Evolutionary conservation across 1,139 yeast species (phyloP), one percentile per base, ranked within the genome.

Genomic region (Geotrichum europaeum): DNA sequence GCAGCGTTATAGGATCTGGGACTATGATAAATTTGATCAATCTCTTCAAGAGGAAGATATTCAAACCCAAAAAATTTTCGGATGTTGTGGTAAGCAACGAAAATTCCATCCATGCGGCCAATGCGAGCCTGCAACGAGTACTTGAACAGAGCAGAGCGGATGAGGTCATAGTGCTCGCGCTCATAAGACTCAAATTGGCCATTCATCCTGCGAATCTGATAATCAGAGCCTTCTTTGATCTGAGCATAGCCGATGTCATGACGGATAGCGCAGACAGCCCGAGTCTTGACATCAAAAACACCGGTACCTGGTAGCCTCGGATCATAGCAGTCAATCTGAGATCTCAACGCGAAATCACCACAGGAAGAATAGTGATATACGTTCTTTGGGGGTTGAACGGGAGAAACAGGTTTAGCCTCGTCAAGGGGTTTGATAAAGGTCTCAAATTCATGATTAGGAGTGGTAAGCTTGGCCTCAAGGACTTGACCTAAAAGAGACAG

Each of bases 101-200:
- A 91, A 4, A 94, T 90, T 6, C 99, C 99, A 73, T 92, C 97
- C 99, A 94, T 94, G 68, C 88, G 85, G 1, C 99, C 99, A 55
- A 94, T 88, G 64, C 97, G 79, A 0, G 97, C 98, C 72, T 94
- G 99, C 65, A 92, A 79, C 13, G 89, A 81, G 70, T 92, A 94
- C 73, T 94, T 94, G 67, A 94, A 76, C 74, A 94, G 74, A 0
- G 95, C 87, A 1, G 94, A 83, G 62, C 89, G 77, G 15, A 87
- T 82, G 67, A 94, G 79, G 69, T 94, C 99, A 64, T 76, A 79
- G 70, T 81, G 80, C 69, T 94, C 99, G 43, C 92, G 78, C 68
- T 89, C 90, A 71, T 84, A 89, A 5, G 96, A 87, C 71, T 90
- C 96, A 68, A 76, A 84, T 49, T 75, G 73, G 0, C 97, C 98